Evolutionary conservation across 208 protist genomes (phyloP), one percentile per base, ranked within the genome.

Genomic region (Phytomonas sp.): DNA sequence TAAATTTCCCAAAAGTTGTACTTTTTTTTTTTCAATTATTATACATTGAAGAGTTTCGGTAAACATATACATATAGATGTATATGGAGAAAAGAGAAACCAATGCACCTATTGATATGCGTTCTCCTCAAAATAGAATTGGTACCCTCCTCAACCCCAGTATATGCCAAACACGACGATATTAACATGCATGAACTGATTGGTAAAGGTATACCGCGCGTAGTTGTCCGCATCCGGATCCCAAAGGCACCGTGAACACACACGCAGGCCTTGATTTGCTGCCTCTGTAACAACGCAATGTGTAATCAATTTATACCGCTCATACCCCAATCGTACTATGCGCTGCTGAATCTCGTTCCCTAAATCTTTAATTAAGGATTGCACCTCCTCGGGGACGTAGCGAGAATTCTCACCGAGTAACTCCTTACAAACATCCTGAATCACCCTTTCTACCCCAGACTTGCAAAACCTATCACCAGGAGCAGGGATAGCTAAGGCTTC

Each of bases 301-400:
- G 91, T 94, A 12, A 97, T 85, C 31, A 97, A 67, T 79, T 97
- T 97, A 78, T 97, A 97, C 29, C 91, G 76, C 64, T 90, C 83
- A 69, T 96, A 95, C 64, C 88, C 90, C n/a, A 96, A 77, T 1
- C 90, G 86, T 70, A 95, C 81, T 19, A 94, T 72, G 64, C 84
- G 86, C 68, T 93, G 87, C 77, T 97, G 92, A 60, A 97, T 89
- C 74, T 97, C 92, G 34, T 74, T 79, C 77, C 88, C 88, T 11
- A 97, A 67, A 62, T 95, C 89, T 65, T 95, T 95, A 66, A 92
- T 94, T 26, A 97, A 77, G 11, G 77, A 73, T 45, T 89, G 84
- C 14, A 78, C 69, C 64, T 95, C 87, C 65, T 91, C 84, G 64
- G 84, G 83, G 16, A 89, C 82, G 79, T 92, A 95, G 8, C 72